Percentiles rank a stretch among this genome's conserved stretches.
These are phyloP conservation scores for Calonectria crousiana DNA, from an alignment of 2,329 filamentous ascomycete genomes.

Conservation along the genomic window DNA sequence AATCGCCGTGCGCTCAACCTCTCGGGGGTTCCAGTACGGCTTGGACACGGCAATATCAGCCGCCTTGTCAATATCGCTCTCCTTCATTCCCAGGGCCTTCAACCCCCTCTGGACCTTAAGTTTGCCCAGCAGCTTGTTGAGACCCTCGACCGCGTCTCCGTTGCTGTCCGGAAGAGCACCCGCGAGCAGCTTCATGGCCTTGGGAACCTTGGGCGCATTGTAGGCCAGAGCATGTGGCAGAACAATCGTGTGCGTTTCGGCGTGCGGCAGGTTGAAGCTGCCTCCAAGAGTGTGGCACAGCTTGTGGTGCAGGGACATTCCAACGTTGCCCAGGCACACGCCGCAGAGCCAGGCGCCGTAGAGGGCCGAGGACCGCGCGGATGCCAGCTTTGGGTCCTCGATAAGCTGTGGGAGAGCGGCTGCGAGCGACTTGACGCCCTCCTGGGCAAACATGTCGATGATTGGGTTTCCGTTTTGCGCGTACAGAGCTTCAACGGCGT, in stretches of 20 bases:
- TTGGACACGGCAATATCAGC: slow-evolving; percentile 69
- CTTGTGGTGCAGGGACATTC: slow-evolving; percentile 26
- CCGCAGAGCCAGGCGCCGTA: slow-evolving; percentile 57
- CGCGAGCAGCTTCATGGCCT: slow-evolving; percentile 65
- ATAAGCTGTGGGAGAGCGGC: slow-evolving; percentile 65
- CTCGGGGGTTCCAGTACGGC: slow-evolving; percentile 70
- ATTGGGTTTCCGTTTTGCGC: slow-evolving; percentile 72
- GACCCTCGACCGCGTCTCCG: slow-evolving; percentile 67
- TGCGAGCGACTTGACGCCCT: slow-evolving; percentile 59
- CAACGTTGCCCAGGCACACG: slow-evolving; percentile 17
- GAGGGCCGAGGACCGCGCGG: slow-evolving; percentile 57
- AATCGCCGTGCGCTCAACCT: slow-evolving; percentile 63
- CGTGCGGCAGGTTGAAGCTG: slow-evolving; percentile 44
- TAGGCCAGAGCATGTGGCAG: slow-evolving; percentile 74
- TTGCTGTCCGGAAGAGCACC: slow-evolving; percentile 66
- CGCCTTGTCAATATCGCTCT: slow-evolving; percentile 70
- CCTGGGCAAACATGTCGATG: slow-evolving; percentile 68
- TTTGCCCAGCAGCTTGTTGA: slow-evolving; percentile 67
- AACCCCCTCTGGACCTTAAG: slow-evolving; percentile 65
- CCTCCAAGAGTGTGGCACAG: slow-evolving; percentile 65
- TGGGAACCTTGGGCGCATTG: slow-evolving; percentile 67
- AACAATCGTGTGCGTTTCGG: slow-evolving; percentile 52
- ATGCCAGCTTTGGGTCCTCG: slow-evolving; percentile 50
- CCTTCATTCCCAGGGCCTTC: slow-evolving; percentile 69
- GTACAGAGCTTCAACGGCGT: slow-evolving; percentile 72